Evolutionary conservation across 805 yeast genomes (phyloP).

Genomic region (Saturnispora serradocipensis): DNA sequence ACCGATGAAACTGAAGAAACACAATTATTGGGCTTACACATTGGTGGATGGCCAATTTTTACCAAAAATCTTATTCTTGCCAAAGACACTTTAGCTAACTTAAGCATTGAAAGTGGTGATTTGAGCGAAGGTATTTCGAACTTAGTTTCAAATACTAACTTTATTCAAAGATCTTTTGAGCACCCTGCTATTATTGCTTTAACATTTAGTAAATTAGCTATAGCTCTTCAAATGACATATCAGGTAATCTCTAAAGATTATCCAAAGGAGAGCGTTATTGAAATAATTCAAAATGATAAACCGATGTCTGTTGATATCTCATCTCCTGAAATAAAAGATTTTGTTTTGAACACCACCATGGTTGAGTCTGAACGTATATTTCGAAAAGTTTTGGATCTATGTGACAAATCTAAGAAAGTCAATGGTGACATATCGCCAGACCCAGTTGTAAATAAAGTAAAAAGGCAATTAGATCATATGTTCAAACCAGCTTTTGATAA

Average conservation of each 20-base stretch:
- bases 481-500: constrained; percentile 15
- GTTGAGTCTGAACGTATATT: constrained; percentile 14
- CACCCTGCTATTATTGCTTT: constrained; percentile 16
- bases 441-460: constrained; percentile 4
- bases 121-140: constrained; percentile 16
- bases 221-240: constrained; percentile 14
- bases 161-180: constrained; percentile 15
- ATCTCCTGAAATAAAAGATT: constrained; percentile 13
- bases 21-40: constrained; percentile 15
- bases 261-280: constrained; percentile 9
- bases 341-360: constrained; percentile 12
- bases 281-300: constrained; percentile 10
- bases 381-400: constrained; percentile 9
- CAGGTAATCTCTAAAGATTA: constrained; percentile 9
- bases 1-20: constrained; percentile 18
- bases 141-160: constrained; percentile 13
- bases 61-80: constrained; percentile 19
- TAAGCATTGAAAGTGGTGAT: constrained; percentile 20
- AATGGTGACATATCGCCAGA: not conserved
- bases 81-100: constrained; percentile 20
- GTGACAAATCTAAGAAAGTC: constrained; percentile 11
- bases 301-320: constrained; percentile 9
- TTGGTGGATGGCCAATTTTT: constrained; percentile 25
- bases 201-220: constrained; percentile 15
- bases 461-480: constrained; percentile 11